Base-by-base conservation (phyloP, 2,329 filamentous ascomycete species). In the Colletotrichum theobromicola region DNA sequence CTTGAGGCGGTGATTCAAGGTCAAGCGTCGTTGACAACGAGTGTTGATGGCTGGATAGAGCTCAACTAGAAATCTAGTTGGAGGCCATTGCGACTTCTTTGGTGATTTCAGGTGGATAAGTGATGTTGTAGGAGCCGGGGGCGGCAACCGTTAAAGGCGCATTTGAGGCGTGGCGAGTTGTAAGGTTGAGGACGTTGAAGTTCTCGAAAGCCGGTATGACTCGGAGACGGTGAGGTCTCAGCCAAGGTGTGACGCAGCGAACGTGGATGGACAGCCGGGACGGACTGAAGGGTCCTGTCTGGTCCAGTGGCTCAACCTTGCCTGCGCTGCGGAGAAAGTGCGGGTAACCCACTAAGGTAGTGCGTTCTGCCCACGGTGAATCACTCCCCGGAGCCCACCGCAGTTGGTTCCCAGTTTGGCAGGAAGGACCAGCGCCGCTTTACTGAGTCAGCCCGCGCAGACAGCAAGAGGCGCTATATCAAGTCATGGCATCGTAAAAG, bases 251-350 rank as follows among this genome's bases (percentile, higher is more conserved):
- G 72, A 75, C 62, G 68, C 72, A 72, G 72, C 65, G 24, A n/a
- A 24, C 18, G 57, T 61, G 28, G 57, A 10, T 61, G 57, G 35
- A 28, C 58, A 53, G 71, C 53, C 7, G 26, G 53, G 37, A 34
- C n/a, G 58, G 42, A 28, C 53, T 30, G 24, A 30, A 46, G 58
- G 13, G 30, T 50, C 42, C 42, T 50, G 3, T n/a, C 37, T 18
- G n/a, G 60, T 15, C 35, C 7, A 21, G 62, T 67, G 62, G 72
- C 55, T 72, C n/a, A 21, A 72, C 68, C 63, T 67, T 55, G 68
- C 55, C 62, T 32, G 34, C 66, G 61, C 63, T 72, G 72, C 68
- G 72, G 72, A 72, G 72, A 72, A 75, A 72, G 68, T 72, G 46
- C 69, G 72, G 72, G 68, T 67, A 30, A 67, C 62, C 21, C 9